A percentile compares a stretch with the other conserved stretches of the same genome.
phyloP scores from a whole-genome alignment of 2,329 filamentous ascomycete genomes.

The Phyllosticta citrichinensis region DNA sequence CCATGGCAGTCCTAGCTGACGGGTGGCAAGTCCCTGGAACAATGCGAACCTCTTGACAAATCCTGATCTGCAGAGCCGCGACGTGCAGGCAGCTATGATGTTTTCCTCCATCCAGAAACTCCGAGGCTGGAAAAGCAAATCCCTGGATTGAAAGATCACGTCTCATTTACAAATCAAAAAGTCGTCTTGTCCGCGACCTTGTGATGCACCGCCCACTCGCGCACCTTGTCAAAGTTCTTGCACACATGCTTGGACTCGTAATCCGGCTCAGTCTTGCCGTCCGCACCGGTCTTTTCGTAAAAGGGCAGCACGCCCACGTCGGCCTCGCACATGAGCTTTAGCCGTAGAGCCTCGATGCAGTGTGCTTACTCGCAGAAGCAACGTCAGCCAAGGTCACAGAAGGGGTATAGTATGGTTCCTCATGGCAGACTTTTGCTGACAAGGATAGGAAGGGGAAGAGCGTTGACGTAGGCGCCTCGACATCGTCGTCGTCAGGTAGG shows the following conservation, averaged over 20 bases:
- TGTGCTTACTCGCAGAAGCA: conserved; percentile 16
- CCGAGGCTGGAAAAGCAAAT: not conserved
- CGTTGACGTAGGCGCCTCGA: not conserved
- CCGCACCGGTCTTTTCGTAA: conserved; percentile 15
- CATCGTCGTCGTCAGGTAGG: not conserved
- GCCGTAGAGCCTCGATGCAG: conserved; percentile 27
- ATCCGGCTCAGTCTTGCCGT: conserved; percentile 19
- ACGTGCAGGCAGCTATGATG: too few relatives aligned
- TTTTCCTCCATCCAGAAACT: not conserved
- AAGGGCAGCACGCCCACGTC: conserved; percentile 23
- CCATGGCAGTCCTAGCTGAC: too few relatives aligned
- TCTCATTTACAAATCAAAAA: conserved; percentile 1
- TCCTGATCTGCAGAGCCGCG: too few relatives aligned
- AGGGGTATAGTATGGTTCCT: not conserved
- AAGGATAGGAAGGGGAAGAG: not conserved
- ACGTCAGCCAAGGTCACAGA: not conserved
- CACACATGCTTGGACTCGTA: conserved; percentile 25
- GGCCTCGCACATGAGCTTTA: conserved; percentile 26
- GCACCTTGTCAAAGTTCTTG: conserved; percentile 24
- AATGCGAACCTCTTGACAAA: too few relatives aligned
- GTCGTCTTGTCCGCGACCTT: conserved; percentile 19
- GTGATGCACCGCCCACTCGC: conserved; percentile 23
- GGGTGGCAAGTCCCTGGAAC: too few relatives aligned
- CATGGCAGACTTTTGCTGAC: not conserved
- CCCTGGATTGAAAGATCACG: not conserved